These are phyloP conservation scores for Cutaneotrichosporon sp. DNA, from an alignment of 1,284 basidiomycete species.

Conservation along the genomic window DNA sequence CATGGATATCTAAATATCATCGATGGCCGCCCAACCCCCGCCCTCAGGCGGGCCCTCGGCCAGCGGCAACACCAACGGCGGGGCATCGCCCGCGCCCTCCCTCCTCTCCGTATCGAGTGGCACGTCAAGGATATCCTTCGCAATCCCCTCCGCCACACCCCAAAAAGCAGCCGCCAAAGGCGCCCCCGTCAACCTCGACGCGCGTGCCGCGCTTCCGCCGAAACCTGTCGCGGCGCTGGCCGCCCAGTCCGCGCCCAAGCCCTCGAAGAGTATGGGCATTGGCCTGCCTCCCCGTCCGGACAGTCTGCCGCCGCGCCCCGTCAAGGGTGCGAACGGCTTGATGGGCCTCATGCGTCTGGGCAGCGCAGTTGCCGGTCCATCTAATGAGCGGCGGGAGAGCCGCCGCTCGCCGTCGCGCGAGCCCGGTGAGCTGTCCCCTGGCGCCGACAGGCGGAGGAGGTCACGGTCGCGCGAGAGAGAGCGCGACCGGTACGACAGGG, in stretches of 20 bases:
- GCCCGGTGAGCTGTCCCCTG: neutral
- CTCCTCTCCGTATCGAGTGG: neutral
- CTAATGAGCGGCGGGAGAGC: neutral
- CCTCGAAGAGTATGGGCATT: neutral
- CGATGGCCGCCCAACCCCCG: neutral
- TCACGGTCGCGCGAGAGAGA: constrained; percentile 6
- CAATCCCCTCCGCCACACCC: neutral
- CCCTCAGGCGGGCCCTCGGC: constrained; percentile 1
- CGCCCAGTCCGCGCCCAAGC: neutral
- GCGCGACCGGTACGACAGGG: neutral
- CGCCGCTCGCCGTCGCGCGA: neutral
- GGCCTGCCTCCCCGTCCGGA: neutral
- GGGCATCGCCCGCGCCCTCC: neutral
- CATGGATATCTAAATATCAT: constrained; percentile 1
- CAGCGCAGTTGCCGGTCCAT: neutral
- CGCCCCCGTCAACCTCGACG: neutral
- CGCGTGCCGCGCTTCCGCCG: neutral
- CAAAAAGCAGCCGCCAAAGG: constrained; percentile 1
- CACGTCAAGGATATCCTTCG: neutral
- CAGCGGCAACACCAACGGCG: neutral
- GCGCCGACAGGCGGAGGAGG: neutral
- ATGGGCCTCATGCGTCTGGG: neutral
- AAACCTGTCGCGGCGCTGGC: neutral
- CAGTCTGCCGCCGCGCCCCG: neutral
- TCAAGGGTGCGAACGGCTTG: neutral